Evolutionary conservation across 1,284 basidiomycete species (phyloP).

Genomic region (Rhodotorula sp.): DNA sequence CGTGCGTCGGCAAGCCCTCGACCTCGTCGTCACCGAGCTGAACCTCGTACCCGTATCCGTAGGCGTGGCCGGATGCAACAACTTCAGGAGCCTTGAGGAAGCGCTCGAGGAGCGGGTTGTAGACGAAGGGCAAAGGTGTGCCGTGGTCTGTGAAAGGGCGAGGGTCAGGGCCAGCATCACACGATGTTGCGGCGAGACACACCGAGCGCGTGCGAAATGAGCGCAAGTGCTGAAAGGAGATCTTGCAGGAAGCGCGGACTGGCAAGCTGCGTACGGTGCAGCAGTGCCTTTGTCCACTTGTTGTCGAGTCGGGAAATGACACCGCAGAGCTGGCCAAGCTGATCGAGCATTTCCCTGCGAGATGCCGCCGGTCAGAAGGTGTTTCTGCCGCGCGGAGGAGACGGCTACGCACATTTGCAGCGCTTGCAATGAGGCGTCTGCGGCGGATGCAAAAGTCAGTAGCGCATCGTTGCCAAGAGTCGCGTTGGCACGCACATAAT

Average conservation of each 20-base stretch:
- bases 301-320: conserved; percentile 31
- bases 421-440: conserved; percentile 27
- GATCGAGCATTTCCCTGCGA: conserved; percentile 38
- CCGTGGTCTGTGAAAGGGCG: conserved; percentile 13
- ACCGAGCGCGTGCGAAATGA: conserved; percentile 29
- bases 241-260: conserved; percentile 37
- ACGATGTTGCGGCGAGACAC: background rate
- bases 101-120: conserved; percentile 36
- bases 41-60: conserved; percentile 31
- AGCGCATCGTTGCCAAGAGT: background rate
- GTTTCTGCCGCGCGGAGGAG: no score
- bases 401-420: conserved; percentile 20
- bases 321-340: conserved; percentile 27
- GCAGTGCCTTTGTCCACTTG: conserved; percentile 38
- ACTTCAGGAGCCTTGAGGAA: conserved; percentile 37
- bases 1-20: conserved; percentile 36
- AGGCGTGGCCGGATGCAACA: conserved; percentile 12
- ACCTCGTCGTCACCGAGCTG: conserved; percentile 26
- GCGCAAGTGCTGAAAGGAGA: conserved; percentile 25
- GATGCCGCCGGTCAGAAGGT: no score
- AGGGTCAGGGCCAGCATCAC: background rate
- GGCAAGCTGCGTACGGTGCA: conserved; percentile 36
- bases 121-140: conserved; percentile 32
- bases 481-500: conserved; percentile 10
- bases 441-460: background rate